A percentile compares a stretch with the other conserved stretches of the same genome.
phyloP scores from a whole-genome alignment of 768 basidiomycete species.

The Lactarius quietus region DNA sequence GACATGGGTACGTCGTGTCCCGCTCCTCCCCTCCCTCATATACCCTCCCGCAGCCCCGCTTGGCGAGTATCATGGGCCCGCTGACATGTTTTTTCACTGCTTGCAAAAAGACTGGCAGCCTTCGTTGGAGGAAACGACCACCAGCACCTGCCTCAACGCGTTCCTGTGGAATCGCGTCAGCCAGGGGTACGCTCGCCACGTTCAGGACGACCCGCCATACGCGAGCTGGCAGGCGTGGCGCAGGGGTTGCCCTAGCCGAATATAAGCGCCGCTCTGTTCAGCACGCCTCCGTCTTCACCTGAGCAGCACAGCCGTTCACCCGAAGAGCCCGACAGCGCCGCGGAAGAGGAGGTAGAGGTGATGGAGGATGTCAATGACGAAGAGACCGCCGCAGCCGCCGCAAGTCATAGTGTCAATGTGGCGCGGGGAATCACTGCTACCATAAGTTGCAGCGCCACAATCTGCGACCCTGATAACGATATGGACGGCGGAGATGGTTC shows the following conservation, averaged over 20 bases:
- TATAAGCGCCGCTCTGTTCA: not conserved
- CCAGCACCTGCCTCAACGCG: slow-evolving; percentile 1
- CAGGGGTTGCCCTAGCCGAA: not conserved
- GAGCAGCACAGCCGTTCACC: not conserved
- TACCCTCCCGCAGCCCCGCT: too few relatives aligned
- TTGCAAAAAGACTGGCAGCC: slow-evolving; percentile 11
- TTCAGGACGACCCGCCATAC: slow-evolving; percentile 6
- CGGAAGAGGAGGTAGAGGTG: not conserved
- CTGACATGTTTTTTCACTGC: not conserved
- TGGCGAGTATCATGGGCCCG: not conserved
- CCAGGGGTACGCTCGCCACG: slow-evolving; percentile 15
- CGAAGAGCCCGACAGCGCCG: not conserved
- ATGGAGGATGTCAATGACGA: not conserved
- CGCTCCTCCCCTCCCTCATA: not conserved
- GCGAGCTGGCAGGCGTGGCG: slow-evolving; percentile 18
- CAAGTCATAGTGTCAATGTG: not conserved
- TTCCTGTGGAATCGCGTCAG: slow-evolving; percentile 21
- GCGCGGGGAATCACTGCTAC: not conserved
- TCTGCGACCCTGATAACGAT: not conserved
- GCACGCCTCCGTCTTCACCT: not conserved
- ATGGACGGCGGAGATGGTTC: not conserved
- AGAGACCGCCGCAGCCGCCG: not conserved
- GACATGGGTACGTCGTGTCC: slow-evolving; percentile 14
- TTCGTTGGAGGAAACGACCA: slow-evolving; percentile 2
- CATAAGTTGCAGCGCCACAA: not conserved